A percentile compares a stretch with the other conserved stretches of the same genome.
phyloP scores from a whole-genome alignment of 768 basidiomycete species.

The Leccinum broughii region DNA sequence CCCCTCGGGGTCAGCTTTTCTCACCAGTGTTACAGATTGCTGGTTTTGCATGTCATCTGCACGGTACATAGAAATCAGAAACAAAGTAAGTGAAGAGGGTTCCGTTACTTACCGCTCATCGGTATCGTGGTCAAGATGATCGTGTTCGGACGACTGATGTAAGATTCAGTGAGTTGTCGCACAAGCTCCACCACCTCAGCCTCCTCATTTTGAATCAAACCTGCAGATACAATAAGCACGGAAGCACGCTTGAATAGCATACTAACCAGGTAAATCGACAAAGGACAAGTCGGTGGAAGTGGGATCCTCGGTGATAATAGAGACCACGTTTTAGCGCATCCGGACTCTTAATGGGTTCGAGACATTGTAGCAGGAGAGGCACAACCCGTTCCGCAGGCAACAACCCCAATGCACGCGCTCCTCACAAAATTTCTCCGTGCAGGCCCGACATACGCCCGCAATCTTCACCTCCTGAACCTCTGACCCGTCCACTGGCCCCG shows the following conservation, averaged over 20 bases:
- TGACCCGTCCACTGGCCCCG: too few species aligned
- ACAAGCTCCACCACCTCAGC: slow-evolving; percentile 46
- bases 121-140: slow-evolving; percentile 60
- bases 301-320: slow-evolving; percentile 47
- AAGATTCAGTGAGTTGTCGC: slow-evolving; percentile 44
- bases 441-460: too few species aligned
- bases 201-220: slow-evolving; percentile 57
- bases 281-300: slow-evolving; percentile 49
- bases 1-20: slow-evolving; percentile 51
- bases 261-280: slow-evolving; percentile 53
- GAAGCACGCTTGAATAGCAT: neutral
- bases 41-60: slow-evolving; percentile 72
- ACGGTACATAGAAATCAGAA: neutral
- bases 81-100: neutral
- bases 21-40: slow-evolving; percentile 54
- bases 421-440: too few species aligned
- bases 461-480: too few species aligned
- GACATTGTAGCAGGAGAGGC: too few species aligned
- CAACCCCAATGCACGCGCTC: too few species aligned
- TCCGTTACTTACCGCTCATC: slow-evolving; percentile 50
- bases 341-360: too few species aligned
- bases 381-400: too few species aligned
- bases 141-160: slow-evolving; percentile 35
- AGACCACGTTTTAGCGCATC: slow-evolving; percentile 41
- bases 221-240: slow-evolving; percentile 30